These are phyloP conservation scores for Stephanodiscus triporus DNA, from an alignment of 108 stramenopile species.

Conservation along the genomic window DNA sequence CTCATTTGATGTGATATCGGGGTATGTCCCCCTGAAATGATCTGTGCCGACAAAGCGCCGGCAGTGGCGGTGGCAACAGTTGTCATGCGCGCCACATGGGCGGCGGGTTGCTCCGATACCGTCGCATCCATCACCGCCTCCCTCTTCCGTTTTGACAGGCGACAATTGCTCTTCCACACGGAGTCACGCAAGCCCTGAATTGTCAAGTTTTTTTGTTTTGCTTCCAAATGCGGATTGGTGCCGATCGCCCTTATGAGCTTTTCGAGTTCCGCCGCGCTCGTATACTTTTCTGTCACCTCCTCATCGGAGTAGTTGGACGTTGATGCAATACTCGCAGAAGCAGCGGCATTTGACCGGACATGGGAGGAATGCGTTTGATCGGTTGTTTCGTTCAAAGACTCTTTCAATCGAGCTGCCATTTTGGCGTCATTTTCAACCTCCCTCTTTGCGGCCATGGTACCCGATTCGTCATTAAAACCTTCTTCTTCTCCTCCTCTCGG, in stretches of 20 bases:
- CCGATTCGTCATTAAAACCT: neutral
- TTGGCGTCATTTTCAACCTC: neutral
- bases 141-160: conserved; percentile 54
- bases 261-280: conserved; percentile 77
- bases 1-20: conserved; percentile 41
- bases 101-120: conserved; percentile 4
- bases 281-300: conserved; percentile 43
- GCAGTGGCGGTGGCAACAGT: conserved; percentile 6
- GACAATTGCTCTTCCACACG: conserved; percentile 81
- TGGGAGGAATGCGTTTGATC: conserved; percentile 3
- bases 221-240: conserved; percentile 72
- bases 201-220: conserved; percentile 76
- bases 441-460: neutral
- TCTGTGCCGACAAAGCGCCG: neutral
- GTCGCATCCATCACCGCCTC: conserved; percentile 32
- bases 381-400: conserved; percentile 4
- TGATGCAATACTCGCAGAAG: neutral
- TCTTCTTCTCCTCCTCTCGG: conserved; percentile 12
- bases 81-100: conserved; percentile 9
- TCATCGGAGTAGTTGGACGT: conserved; percentile 15
- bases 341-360: conserved; percentile 2
- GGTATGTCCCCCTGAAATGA: neutral
- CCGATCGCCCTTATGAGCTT: conserved; percentile 83
- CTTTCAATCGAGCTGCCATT: neutral
- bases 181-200: conserved; percentile 86